These are phyloP conservation scores for Mycena floridula DNA, from an alignment of 768 basidiomycete species.

Conservation along the genomic window DNA sequence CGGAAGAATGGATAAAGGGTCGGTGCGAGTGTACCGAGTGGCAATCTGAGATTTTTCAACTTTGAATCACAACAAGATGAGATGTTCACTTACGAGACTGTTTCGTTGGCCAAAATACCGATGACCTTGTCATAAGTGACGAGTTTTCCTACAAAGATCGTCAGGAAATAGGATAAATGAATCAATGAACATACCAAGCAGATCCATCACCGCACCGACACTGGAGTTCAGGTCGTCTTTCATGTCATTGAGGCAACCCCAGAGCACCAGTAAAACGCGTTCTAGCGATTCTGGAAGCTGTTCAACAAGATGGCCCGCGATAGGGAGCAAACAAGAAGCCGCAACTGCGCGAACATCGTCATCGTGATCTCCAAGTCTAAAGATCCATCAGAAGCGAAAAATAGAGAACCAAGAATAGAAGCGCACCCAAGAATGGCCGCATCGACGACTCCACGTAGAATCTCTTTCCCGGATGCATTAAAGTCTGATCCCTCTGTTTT, in stretches of 20 bases:
- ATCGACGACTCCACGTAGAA: slow-evolving; percentile 80
- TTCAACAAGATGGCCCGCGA: slow-evolving; percentile 76
- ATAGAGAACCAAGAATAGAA: background rate
- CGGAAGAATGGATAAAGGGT: slow-evolving; percentile 95
- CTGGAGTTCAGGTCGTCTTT: slow-evolving; percentile 97
- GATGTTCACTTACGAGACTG: slow-evolving; percentile 56
- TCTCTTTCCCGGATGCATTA: slow-evolving; percentile 38
- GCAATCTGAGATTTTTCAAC: slow-evolving; percentile 42
- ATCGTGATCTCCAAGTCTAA: slow-evolving; percentile 80
- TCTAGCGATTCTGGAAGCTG: slow-evolving; percentile 67
- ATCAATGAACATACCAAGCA: slow-evolving; percentile 57
- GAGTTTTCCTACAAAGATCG: slow-evolving; percentile 55
- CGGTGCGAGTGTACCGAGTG: slow-evolving; percentile 76
- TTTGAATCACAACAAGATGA: background rate
- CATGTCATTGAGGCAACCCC: slow-evolving; percentile 87
- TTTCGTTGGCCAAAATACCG: slow-evolving; percentile 59
- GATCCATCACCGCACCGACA: slow-evolving; percentile 95
- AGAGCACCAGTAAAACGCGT: slow-evolving; percentile 76
- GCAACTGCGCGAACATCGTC: slow-evolving; percentile 97
- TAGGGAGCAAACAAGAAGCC: slow-evolving; percentile 84
- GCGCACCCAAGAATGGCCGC: slow-evolving; percentile 87
- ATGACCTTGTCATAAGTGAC: slow-evolving; percentile 79
- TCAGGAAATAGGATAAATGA: background rate
- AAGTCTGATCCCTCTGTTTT: slow-evolving; percentile 25
- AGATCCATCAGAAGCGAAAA: slow-evolving; percentile 1